Evolutionary conservation across 2,329 filamentous ascomycete species (phyloP).

Genomic region (Microascus cirrosus): DNA sequence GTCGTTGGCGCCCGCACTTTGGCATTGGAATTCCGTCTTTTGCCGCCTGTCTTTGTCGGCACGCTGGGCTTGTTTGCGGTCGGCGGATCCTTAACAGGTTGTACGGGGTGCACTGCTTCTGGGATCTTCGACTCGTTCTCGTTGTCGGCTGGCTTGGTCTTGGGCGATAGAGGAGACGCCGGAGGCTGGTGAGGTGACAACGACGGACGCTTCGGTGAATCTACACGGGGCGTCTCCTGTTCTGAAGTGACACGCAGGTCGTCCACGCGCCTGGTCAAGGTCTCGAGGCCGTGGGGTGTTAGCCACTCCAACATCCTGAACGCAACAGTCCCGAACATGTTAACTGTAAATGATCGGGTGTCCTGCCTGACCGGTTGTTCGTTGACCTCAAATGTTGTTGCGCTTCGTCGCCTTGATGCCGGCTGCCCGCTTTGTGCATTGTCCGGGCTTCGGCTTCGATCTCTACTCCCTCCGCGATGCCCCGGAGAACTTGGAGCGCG

Average conservation of each 20-base stretch:
- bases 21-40: constrained; percentile 12
- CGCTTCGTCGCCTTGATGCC: background rate
- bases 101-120: background rate
- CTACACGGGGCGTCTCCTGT: background rate
- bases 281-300: constrained; percentile 41
- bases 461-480: background rate
- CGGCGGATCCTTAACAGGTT: background rate
- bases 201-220: background rate
- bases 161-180: background rate
- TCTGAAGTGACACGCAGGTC: background rate
- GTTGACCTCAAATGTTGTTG: constrained; percentile 14
- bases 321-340: constrained; percentile 52
- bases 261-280: background rate
- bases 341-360: constrained; percentile 49
- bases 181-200: background rate
- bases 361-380: constrained; percentile 41
- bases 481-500: background rate
- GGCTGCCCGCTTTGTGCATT: background rate
- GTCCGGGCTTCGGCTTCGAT: constrained; percentile 1
- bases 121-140: background rate
- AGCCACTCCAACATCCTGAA: constrained; percentile 64
- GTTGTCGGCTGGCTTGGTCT: background rate
- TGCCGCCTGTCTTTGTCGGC: background rate
- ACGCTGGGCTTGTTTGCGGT: background rate
- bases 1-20: constrained; percentile 10